phyloP scores from a whole-genome alignment of 2,329 filamentous ascomycete species.

The Drechmeria coniospora region DNA sequence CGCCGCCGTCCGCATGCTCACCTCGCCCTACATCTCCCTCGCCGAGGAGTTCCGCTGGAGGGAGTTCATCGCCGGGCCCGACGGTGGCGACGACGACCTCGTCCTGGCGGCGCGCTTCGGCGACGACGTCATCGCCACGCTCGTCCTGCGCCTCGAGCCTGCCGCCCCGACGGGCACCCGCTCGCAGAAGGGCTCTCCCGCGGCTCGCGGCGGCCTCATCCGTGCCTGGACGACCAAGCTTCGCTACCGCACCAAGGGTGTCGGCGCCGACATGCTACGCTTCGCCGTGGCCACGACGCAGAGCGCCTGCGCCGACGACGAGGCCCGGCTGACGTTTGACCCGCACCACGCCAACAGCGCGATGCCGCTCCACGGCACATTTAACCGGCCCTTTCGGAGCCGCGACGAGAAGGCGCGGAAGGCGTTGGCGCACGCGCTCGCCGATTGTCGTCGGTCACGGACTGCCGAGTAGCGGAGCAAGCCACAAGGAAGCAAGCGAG shows the following conservation, averaged over 20 bases:
- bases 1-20: slow-evolving; percentile 42
- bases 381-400: slow-evolving; percentile 41
- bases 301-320: slow-evolving; percentile 44
- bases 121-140: slow-evolving; percentile 49
- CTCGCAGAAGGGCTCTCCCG: no score
- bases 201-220: slow-evolving; percentile 41
- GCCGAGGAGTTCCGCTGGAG: slow-evolving; percentile 49
- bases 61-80: slow-evolving; percentile 31
- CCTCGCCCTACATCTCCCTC: slow-evolving; percentile 43
- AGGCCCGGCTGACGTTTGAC: slow-evolving; percentile 50
- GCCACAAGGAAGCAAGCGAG: no score
- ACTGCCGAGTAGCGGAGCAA: no score
- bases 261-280: slow-evolving; percentile 57
- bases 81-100: slow-evolving; percentile 28
- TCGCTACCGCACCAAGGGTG: slow-evolving; percentile 52
- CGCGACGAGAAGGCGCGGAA: slow-evolving; percentile 37
- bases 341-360: slow-evolving; percentile 60
- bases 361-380: slow-evolving; percentile 40
- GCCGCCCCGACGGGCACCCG: no score
- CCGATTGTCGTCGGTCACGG: no score
- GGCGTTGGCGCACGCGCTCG: slow-evolving; percentile 20
- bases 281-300: slow-evolving; percentile 52
- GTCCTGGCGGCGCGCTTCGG: slow-evolving; percentile 51
- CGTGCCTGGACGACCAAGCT: slow-evolving; percentile 67
- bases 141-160: slow-evolving; percentile 47